Evolutionary conservation across 2,329 filamentous ascomycete species (phyloP), one percentile per base, ranked within the genome.

Genomic region (Colletotrichum incanum): DNA sequence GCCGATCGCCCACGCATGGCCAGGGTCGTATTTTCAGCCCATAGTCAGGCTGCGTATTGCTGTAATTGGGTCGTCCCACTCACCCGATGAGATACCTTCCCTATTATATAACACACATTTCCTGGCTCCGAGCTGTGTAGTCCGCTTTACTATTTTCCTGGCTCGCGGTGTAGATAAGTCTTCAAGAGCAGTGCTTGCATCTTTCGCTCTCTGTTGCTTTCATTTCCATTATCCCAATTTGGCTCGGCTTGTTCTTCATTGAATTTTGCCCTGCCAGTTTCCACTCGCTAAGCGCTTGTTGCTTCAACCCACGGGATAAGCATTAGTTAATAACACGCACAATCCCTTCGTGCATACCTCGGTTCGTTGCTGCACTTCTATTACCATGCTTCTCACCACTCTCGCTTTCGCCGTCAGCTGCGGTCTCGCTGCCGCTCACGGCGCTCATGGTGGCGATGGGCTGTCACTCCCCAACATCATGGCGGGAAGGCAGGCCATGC

Each of bases 101-200:
- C 54, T 55, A 26, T 68, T 72, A 72, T 72, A 70, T 70, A 72
- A 69, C 59, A 67, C 56, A 67, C 41, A 65, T 47, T 70, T 43
- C 26, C 70, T 54, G 66, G 54, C 41, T 54, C 54, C 20, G 39
- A 64, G 47, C 52, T 41, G 39, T 50, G 47, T 37, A 34, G 26
- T 37, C 31, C 45, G 47, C 28, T 26, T 43, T 43, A 20, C 14
- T 39, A 49, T 55, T 61, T 54, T 43, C 20, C 54, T 59, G 56
- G 64, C 31, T 28, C 64, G 62, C 31, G 39, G 70, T 70, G 65
- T 65, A 70, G 56, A 41, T 50, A 50, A 41, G 66, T 70, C 41
- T 28, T 61, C 66, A 55, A 60, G 47, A 65, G 70, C 66, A 60
- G 54, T 47, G 28, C 37, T 64, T 62, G 37, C 11, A 6, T n/a